Evolutionary conservation across 2,329 filamentous ascomycete genomes (phyloP).

Genomic region (Apiospora pterosperma): DNA sequence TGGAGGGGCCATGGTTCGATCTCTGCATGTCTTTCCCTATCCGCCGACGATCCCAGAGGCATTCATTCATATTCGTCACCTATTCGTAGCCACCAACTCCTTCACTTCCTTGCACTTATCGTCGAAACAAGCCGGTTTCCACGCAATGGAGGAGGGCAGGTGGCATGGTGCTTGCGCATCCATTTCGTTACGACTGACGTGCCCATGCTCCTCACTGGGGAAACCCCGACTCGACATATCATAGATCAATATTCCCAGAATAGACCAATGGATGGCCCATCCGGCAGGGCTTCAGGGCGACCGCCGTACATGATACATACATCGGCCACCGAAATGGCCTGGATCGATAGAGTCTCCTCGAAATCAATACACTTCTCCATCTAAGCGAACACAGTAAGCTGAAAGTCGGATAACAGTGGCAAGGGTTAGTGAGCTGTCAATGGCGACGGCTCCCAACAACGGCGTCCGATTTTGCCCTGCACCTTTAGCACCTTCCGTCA

Average conservation of each 20-base stretch:
- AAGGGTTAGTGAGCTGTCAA: slow-evolving; percentile 1
- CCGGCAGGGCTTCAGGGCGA: not conserved
- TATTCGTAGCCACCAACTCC: not conserved
- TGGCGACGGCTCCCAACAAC: not conserved
- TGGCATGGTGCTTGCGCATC: not conserved
- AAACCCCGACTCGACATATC: not conserved
- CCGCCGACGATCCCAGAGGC: slow-evolving; percentile 16
- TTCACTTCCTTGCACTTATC: slow-evolving; percentile 4
- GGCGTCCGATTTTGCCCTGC: not conserved
- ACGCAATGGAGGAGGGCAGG: too few relatives aligned
- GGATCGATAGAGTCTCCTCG: not conserved
- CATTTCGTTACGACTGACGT: not conserved
- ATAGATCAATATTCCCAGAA: not conserved
- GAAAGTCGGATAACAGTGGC: not conserved
- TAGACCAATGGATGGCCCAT: not conserved
- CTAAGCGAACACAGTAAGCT: not conserved
- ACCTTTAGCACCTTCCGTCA: too few relatives aligned
- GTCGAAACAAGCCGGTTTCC: not conserved
- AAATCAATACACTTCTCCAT: not conserved
- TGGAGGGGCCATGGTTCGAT: slow-evolving; percentile 5
- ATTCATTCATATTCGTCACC: slow-evolving; percentile 9
- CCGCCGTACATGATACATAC: not conserved
- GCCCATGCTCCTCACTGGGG: not conserved
- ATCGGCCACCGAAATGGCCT: not conserved
- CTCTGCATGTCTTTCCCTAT: slow-evolving; percentile 30